These are phyloP conservation scores for Russula sp. DNA, from an alignment of 768 basidiomycete genomes.

Conservation along the genomic window DNA sequence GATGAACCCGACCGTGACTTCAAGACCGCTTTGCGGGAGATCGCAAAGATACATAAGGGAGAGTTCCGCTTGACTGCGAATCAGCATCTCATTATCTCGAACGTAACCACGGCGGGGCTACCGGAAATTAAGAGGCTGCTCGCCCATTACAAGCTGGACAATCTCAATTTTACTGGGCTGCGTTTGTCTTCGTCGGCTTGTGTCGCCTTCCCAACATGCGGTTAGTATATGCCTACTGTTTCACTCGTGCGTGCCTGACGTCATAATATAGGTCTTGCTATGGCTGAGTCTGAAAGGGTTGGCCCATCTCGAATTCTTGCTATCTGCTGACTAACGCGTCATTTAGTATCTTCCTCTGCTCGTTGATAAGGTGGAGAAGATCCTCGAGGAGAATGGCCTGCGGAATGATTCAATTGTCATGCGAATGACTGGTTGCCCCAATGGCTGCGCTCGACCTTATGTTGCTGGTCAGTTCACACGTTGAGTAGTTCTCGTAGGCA, in stretches of 20 bases:
- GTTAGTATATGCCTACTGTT: constrained; percentile 36
- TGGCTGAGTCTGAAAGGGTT: constrained; percentile 75
- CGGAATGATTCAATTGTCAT: constrained; percentile 95
- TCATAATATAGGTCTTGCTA: constrained; percentile 53
- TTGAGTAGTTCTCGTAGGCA: not conserved
- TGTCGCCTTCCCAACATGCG: constrained; percentile 96
- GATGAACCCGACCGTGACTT: constrained; percentile 88
- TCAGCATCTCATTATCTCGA: constrained; percentile 88
- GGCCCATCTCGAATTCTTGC: constrained; percentile 32
- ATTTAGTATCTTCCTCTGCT: constrained; percentile 88
- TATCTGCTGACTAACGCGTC: constrained; percentile 2
- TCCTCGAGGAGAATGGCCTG: constrained; percentile 90
- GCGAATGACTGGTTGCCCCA: constrained; percentile 98
- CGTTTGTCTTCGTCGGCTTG: constrained; percentile 91
- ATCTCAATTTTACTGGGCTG: constrained; percentile 72
- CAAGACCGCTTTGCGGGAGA: constrained; percentile 90
- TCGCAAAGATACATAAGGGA: constrained; percentile 93
- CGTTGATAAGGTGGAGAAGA: constrained; percentile 90
- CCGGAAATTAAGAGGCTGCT: constrained; percentile 75
- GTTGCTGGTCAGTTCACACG: constrained; percentile 59
- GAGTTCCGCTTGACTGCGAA: constrained; percentile 91
- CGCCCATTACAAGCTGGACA: constrained; percentile 85
- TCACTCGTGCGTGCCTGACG: constrained; percentile 3
- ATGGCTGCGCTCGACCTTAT: constrained; percentile 92
- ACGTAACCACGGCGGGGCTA: constrained; percentile 71